phyloP scores from a whole-genome alignment of 768 basidiomycete species.

The Rubroboletus satanas region DNA sequence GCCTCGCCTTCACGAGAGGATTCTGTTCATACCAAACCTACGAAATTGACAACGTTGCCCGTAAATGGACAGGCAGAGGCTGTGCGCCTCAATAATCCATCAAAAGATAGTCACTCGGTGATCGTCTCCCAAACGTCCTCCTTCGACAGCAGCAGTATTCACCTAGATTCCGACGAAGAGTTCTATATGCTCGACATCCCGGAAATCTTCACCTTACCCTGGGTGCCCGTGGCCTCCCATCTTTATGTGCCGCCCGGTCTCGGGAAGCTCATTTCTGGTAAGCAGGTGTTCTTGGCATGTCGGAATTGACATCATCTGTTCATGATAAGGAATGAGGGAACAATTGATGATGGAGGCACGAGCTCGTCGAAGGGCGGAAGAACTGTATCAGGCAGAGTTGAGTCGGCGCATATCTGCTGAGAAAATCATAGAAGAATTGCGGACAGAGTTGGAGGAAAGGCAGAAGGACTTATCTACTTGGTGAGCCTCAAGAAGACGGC shows the following conservation, averaged over 20 bases:
- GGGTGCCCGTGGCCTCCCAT: conserved; percentile 27
- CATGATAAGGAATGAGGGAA: conserved; percentile 30
- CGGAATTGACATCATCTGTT: not conserved
- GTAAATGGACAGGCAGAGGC: not conserved
- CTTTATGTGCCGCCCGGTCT: conserved; percentile 36
- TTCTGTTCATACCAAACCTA: not conserved
- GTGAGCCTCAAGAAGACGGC: not conserved
- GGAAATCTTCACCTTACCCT: conserved; percentile 32
- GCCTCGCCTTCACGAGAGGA: not conserved
- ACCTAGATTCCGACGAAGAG: conserved; percentile 12
- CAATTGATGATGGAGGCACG: conserved; percentile 29
- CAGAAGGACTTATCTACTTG: not conserved
- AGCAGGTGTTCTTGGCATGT: conserved; percentile 2
- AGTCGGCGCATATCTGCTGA: conserved; percentile 32
- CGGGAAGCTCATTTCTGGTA: conserved; percentile 35
- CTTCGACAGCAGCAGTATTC: not conserved
- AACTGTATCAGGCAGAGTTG: conserved; percentile 30
- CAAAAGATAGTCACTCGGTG: not conserved
- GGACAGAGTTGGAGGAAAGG: conserved; percentile 3
- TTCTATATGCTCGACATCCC: conserved; percentile 35
- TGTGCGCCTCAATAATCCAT: not conserved
- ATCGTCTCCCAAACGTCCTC: not conserved
- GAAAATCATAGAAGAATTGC: conserved; percentile 17
- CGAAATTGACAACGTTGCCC: not conserved
- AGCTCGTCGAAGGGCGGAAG: conserved; percentile 35